Base-by-base conservation (phyloP, 306 rosid genomes). In the Fagus crenata region DNA sequence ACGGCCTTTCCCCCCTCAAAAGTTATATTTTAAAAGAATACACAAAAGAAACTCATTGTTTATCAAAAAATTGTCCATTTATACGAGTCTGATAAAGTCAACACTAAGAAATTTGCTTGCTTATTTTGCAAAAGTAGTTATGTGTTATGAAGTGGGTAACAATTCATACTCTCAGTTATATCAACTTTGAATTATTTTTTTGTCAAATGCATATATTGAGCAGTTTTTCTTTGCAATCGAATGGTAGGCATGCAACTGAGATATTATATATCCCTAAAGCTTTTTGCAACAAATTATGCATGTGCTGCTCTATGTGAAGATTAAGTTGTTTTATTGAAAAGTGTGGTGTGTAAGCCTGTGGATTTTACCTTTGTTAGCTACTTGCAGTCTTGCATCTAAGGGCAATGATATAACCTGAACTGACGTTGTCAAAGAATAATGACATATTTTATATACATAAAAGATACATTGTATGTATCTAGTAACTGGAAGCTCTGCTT, bases 381-480 rank as follows among this genome's bases (percentile, higher is more conserved):
- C 33, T 18, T 36, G 32, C 49, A 7, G 43, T n/a, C 17, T 63
- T 49, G 35, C 13, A 49, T 41, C 37, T 37, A 9, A 37, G 40
- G 70, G 22, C 17, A 35, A 63, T 65, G 8, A 1, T 65, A 65
- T 17, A 7, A 65, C 37, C 33, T 61, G 22, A 65, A 39, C 7
- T 65, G 46, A 39, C 7, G 49, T 65, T 14, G 49, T 36, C 49
- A 37, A 22, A 65, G 14, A 65, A 65, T 65, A 36, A 65, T 37
- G 2, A 7, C 32, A 15, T 65, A 65, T 37, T 37, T 65, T 63
- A 35, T 32, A 63, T 36, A 7, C 32, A 12, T 72, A 18, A 51
- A 73, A 55, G 67, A 73, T 53, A n/a, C 65, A 53, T 73, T 37
- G 41, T 2, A 35, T 63, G 43, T 64, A 36, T 36, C n/a, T 36